A percentile compares a stretch with the other conserved stretches of the same genome.
Evolutionary conservation across 2,329 filamentous ascomycete species (phyloP).

Genomic region (Cordyceps cateniannulata): DNA sequence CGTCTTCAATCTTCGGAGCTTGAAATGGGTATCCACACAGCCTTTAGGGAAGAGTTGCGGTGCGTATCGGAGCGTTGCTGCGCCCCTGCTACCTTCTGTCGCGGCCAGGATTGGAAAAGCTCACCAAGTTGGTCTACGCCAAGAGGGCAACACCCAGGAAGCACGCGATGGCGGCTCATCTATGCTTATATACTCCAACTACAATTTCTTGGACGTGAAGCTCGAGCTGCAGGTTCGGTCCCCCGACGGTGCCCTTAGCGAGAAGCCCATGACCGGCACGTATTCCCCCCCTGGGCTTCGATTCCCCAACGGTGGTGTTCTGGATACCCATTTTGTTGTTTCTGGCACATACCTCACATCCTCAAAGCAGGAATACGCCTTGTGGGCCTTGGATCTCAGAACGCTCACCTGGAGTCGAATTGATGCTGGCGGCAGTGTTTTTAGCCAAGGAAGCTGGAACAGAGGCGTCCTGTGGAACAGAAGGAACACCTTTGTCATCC

Average conservation of each 20-base stretch:
- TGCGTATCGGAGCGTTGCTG: conserved; percentile 91
- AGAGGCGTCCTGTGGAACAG: conserved; percentile 88
- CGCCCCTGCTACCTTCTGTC: conserved; percentile 65
- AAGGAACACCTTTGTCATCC: conserved; percentile 89
- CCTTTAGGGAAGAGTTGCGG: conserved; percentile 86
- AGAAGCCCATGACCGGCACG: conserved; percentile 81
- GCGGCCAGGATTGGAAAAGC: conserved; percentile 60
- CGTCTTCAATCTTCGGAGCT: conserved; percentile 89
- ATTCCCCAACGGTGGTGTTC: conserved; percentile 92
- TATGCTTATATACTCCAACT: conserved; percentile 98
- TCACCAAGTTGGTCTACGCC: conserved; percentile 34
- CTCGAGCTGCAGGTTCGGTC: conserved; percentile 85
- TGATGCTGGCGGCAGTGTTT: conserved; percentile 88
- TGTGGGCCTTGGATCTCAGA: conserved; percentile 88
- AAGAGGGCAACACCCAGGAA: conserved; percentile 46
- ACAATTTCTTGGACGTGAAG: conserved; percentile 97
- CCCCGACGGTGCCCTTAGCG: conserved; percentile 74
- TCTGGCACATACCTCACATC: conserved; percentile 96
- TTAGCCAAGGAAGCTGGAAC: conserved; percentile 97
- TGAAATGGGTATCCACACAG: conserved; percentile 93
- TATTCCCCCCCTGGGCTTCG: conserved; percentile 87
- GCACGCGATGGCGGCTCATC: conserved; percentile 52
- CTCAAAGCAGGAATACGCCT: conserved; percentile 94
- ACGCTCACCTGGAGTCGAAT: conserved; percentile 92
- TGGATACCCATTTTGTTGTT: conserved; percentile 94